A percentile compares a stretch with the other conserved stretches of the same genome.
Conservation (phyloP, 2,329 filamentous ascomycete genomes). For the Pseudomassariella vexata region DNA sequence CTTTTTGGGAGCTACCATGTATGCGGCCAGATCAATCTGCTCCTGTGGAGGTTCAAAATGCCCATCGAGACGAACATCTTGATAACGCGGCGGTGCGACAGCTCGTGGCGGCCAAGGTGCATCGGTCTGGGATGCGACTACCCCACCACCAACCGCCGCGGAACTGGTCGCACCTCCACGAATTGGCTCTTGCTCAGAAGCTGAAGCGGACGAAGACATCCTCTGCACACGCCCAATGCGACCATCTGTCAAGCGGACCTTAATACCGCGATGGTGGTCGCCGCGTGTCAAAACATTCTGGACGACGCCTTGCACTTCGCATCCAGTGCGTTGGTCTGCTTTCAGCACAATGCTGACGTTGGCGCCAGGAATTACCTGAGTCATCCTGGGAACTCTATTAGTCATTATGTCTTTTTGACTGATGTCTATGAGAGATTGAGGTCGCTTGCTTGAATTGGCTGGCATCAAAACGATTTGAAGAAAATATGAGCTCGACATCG, state of each 20-base stretch:
- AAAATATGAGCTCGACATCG: too few species aligned
- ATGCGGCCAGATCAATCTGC: slow-evolving; percentile 44
- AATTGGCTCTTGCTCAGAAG: slow-evolving; percentile 9
- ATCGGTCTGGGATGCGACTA: slow-evolving; percentile 2
- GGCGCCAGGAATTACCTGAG: slow-evolving; percentile 54
- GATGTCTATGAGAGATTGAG: too few species aligned
- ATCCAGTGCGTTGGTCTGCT: slow-evolving; percentile 67
- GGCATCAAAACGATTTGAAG: too few species aligned
- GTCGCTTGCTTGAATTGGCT: too few species aligned
- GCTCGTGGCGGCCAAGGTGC: slow-evolving; percentile 9
- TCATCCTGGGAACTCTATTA: slow-evolving; percentile 35
- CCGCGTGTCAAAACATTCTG: slow-evolving; percentile 64
- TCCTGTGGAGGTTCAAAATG: slow-evolving; percentile 30
- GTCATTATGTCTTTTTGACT: too few species aligned
- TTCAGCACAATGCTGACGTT: slow-evolving; percentile 70
- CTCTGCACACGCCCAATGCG: slow-evolving; percentile 69
- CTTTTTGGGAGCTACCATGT: slow-evolving; percentile 33
- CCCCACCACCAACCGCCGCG: slow-evolving; percentile 1
- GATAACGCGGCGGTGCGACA: slow-evolving; percentile 17
- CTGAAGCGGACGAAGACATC: slow-evolving; percentile 30
- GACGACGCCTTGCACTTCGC: slow-evolving; percentile 62
- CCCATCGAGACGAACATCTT: slow-evolving; percentile 28
- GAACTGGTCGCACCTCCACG: slow-evolving; percentile 1
- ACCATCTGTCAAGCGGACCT: slow-evolving; percentile 67
- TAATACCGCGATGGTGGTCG: slow-evolving; percentile 73